Base-by-base conservation (phyloP, 768 basidiomycete genomes). In the Russula griseocarnosa region DNA sequence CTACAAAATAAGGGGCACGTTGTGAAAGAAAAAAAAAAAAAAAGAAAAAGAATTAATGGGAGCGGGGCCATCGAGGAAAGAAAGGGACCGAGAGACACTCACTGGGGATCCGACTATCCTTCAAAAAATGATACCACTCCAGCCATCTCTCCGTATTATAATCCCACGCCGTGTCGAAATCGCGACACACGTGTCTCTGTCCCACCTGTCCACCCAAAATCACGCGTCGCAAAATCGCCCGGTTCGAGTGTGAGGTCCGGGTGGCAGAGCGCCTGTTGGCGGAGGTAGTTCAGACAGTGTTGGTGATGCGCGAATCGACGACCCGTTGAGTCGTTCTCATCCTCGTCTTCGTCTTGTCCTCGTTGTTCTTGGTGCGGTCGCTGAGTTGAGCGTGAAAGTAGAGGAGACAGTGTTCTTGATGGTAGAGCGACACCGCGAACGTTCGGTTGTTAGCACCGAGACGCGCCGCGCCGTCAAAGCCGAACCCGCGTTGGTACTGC, bases 371-470 rank as follows among this genome's bases (percentile, higher is more conserved):
- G 47, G 30, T 30, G 30, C 30, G 30, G 5, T 30, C 70, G 70
- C 38, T 28, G 59, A 51, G 63, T 14, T 72, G 72, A 2, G 65
- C 71, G 18, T 77, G 75, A 22, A 77, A 14, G n/a, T 61, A 55
- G 18, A 50, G 20, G 4, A 56, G 60, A 58, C 81, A 82, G 65
- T 82, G 81, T 20, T 80, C 74, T 64, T 83, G 76, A 69, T 83
- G 82, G 71, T 78, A 81, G 67, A 81, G 76, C 36, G 76, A 73
- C 24, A 70, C 28, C 30, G 67, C 74, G 56, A 77, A 76, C 36
- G 63, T 61, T 10, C 63, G 63, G 24, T 65, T 61, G 22, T 65
- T 0, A 5, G 24, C 34, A 5, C 58, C 63, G 8, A 60, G 28
- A 8, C 63, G 63, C 0, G 28, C 58, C 7, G 59, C 60, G 36